phyloP scores from a whole-genome alignment of 441 rosid genomes.

The Corymbia citriodora region DNA sequence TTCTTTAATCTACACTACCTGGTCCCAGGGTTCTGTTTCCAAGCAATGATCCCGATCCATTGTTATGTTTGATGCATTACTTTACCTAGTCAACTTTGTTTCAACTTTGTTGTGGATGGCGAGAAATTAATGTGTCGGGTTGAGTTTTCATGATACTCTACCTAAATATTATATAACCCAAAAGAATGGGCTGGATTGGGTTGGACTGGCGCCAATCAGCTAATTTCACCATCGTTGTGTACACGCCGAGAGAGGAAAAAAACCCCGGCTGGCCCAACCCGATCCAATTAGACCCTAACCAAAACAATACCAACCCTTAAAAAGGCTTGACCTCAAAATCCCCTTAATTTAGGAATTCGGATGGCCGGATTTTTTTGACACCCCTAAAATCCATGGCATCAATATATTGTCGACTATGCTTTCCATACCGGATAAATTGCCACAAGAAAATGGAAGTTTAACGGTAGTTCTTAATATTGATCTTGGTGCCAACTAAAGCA shows the following conservation, averaged over 20 bases:
- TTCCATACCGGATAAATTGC: neutral
- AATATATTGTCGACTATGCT: neutral
- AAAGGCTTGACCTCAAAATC: too few species aligned
- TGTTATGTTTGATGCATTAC: rapidly evolving
- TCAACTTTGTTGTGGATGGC: neutral
- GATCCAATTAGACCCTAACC: too few species aligned
- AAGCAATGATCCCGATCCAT: neutral
- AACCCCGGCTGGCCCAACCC: too few species aligned
- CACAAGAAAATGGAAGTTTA: neutral
- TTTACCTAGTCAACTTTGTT: rapidly evolving
- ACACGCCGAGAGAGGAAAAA: too few species aligned
- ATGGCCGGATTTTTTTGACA: too few species aligned
- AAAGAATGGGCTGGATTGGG: too few species aligned
- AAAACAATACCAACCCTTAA: too few species aligned
- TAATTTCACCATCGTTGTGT: too few species aligned
- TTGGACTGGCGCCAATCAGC: too few species aligned
- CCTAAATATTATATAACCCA: too few species aligned
- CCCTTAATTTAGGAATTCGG: too few species aligned
- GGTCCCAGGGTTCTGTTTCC: neutral
- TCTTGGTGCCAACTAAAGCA: neutral
- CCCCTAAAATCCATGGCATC: neutral
- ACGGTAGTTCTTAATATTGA: rapidly evolving
- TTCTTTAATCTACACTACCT: neutral
- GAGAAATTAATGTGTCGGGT: neutral
- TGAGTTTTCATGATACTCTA: too few species aligned